Evolutionary conservation across 1,139 yeast genomes (phyloP), one percentile per base, ranked within the genome.

Genomic region (Lodderomyces parapsilosis): DNA sequence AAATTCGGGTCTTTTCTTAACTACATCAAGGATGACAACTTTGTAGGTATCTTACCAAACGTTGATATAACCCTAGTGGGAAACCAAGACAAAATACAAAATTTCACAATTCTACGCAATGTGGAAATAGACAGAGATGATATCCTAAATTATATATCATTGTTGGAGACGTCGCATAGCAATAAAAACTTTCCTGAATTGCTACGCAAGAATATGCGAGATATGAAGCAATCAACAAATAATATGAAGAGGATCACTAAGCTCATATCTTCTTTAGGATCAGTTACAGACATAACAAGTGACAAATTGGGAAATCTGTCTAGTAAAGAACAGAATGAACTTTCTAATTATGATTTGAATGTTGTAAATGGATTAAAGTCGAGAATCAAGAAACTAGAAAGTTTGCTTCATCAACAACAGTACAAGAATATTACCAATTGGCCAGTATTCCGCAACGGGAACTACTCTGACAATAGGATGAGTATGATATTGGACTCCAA

Each of bases 371-470:
- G 86, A 0, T 77, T 83, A 47, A 78, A 80, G 53, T 60, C 70
- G 15, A 62, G 90, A 43, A 81, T 85, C 19, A 76, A 71, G 50
- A 84, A 81, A 51, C 65, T 85, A 39, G 94, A 86, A 53, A 80
- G 76, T 45, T 60, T 84, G 25, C 60, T 86, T 11, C 90, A 84
- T 56, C 88, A 83, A 51, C 81, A 78, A 38, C 85, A 78, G 49
- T 80, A 76, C 54, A 75, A 76, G 41, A 77, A 80, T 46, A 66
- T 80, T 23, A 68, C 73, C n/a, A 73, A 69, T 33, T 80, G 86
- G 86, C 85, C 86, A 1, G 68, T 62, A 3, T 56, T 57, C 2
- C 53, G 59, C 41, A 52, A 50, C 23, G 47, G 48, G 2, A 27
- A 36, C 10, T 20, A 40, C 22, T 43, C 38, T 6, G 61, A 54